Evolutionary conservation across 2,329 filamentous ascomycete species (phyloP).

Genomic region (Calonectria hongkongensis): DNA sequence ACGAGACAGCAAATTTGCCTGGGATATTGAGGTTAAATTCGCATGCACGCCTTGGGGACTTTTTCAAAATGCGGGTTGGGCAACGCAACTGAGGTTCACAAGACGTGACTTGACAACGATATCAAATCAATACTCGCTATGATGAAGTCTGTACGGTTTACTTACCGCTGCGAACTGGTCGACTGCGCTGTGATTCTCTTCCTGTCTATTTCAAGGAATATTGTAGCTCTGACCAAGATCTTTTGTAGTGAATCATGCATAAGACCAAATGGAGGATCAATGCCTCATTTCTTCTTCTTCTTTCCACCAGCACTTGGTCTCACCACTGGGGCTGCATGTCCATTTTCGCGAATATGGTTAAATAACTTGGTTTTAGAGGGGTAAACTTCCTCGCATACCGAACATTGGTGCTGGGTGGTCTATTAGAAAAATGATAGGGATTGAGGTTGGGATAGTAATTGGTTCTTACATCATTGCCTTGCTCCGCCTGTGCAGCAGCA

Average conservation of each 20-base stretch:
- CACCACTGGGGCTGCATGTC: slow-evolving; percentile 75
- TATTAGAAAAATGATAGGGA: slow-evolving; percentile 15
- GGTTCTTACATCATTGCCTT: slow-evolving; percentile 60
- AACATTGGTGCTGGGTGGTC: slow-evolving; percentile 63
- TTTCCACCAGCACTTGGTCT: slow-evolving; percentile 52
- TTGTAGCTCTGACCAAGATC: neutral
- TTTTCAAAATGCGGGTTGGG: too few relatives aligned
- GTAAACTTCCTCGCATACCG: slow-evolving; percentile 67
- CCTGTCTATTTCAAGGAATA: neutral
- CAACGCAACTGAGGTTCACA: too few relatives aligned
- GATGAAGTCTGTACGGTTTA: neutral
- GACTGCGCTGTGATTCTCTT: neutral
- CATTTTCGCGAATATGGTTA: slow-evolving; percentile 79
- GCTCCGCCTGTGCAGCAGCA: slow-evolving; percentile 60
- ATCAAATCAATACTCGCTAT: too few relatives aligned
- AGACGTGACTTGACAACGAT: too few relatives aligned
- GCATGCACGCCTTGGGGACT: neutral
- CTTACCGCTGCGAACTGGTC: neutral
- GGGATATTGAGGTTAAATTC: neutral
- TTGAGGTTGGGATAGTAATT: neutral
- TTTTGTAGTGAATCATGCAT: neutral
- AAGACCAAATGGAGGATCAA: neutral
- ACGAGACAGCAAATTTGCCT: neutral
- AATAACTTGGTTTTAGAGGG: slow-evolving; percentile 83
- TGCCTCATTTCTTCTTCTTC: slow-evolving; percentile 62